A percentile compares a stretch with the other conserved stretches of the same genome.
phyloP scores from a whole-genome alignment of 164 flowering plant genomes.

The Taxillus chinensis region DNA sequence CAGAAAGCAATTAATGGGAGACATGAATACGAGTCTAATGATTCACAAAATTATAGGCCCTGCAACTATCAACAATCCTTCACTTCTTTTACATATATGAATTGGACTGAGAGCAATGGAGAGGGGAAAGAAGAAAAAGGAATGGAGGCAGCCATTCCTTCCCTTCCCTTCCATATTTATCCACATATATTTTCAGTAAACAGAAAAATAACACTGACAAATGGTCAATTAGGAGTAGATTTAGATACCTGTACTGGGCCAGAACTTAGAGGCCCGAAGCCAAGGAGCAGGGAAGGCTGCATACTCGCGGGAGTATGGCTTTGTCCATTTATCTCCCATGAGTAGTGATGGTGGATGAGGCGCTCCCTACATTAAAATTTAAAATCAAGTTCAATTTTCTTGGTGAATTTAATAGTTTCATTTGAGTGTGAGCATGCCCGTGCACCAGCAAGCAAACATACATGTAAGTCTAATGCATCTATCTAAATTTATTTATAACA shows the following conservation, averaged over 20 bases:
- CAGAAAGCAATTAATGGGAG: neutral
- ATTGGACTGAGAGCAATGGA: too few species aligned
- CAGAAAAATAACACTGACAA: too few species aligned
- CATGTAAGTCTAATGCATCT: neutral
- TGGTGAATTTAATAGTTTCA: neutral
- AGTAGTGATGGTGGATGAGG: slow-evolving; percentile 93
- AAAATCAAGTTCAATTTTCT: slow-evolving; percentile 5
- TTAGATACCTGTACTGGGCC: slow-evolving; percentile 85
- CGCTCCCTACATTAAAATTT: slow-evolving; percentile 55
- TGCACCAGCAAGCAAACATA: too few species aligned
- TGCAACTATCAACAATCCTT: too few species aligned
- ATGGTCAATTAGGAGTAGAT: neutral
- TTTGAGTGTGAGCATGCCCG: neutral
- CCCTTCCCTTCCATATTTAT: too few species aligned
- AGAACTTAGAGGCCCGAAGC: slow-evolving; percentile 82
- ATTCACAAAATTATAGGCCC: too few species aligned
- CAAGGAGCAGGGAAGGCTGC: slow-evolving; percentile 96
- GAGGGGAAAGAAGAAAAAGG: too few species aligned
- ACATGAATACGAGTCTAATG: too few species aligned
- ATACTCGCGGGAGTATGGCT: slow-evolving; percentile 84
- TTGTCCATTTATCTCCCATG: slow-evolving; percentile 88
- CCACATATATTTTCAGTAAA: too few species aligned
- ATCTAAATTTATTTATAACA: neutral
- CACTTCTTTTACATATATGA: too few species aligned
- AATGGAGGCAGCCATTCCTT: too few species aligned